Percentiles rank a stretch among this genome's conserved stretches.
phyloP scores from a whole-genome alignment of 2,329 filamentous ascomycete genomes.

The Ophidiomyces ophidiicola region DNA sequence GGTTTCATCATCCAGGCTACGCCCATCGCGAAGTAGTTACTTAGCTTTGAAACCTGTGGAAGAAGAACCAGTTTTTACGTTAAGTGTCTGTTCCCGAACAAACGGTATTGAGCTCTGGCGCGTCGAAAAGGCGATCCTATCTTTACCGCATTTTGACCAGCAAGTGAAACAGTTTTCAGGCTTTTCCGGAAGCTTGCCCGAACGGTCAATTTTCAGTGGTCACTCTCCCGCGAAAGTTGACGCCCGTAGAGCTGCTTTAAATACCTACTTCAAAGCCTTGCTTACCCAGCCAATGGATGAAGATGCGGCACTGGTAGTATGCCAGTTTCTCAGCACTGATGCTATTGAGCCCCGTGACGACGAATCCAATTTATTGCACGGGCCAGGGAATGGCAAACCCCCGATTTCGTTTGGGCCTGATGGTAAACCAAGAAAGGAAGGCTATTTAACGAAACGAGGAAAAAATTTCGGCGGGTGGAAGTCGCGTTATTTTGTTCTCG shows the following conservation, averaged over 20 bases:
- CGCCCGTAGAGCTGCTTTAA: constrained; percentile 65
- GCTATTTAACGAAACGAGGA: constrained; percentile 88
- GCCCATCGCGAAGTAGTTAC: constrained; percentile 76
- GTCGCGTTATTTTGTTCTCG: constrained; percentile 59
- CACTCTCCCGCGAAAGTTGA: constrained; percentile 92
- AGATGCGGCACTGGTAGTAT: constrained; percentile 64
- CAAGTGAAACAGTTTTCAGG: constrained; percentile 61
- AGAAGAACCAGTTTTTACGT: constrained; percentile 85
- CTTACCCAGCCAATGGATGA: constrained; percentile 73
- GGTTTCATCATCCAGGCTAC: constrained; percentile 89
- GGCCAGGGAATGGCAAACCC: constrained; percentile 23
- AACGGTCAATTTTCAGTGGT: constrained; percentile 74
- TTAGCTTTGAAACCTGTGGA: constrained; percentile 68
- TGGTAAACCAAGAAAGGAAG: constrained; percentile 61
- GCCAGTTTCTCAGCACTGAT: constrained; percentile 67
- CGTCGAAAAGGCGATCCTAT: constrained; percentile 78
- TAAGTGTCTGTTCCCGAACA: constrained; percentile 64
- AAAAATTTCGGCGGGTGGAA: constrained; percentile 99
- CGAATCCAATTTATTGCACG: constrained; percentile 40
- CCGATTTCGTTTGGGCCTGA: constrained; percentile 42
- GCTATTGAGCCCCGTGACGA: constrained; percentile 45
- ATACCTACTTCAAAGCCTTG: constrained; percentile 73
- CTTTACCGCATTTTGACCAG: constrained; percentile 69
- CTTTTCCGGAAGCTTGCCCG: constrained; percentile 61
- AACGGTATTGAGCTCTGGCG: constrained; percentile 76